A percentile compares a stretch with the other conserved stretches of the same genome.
Conservation (phyloP, 129 eudicot species). For the Pseudognaphalium luteoalbum region DNA sequence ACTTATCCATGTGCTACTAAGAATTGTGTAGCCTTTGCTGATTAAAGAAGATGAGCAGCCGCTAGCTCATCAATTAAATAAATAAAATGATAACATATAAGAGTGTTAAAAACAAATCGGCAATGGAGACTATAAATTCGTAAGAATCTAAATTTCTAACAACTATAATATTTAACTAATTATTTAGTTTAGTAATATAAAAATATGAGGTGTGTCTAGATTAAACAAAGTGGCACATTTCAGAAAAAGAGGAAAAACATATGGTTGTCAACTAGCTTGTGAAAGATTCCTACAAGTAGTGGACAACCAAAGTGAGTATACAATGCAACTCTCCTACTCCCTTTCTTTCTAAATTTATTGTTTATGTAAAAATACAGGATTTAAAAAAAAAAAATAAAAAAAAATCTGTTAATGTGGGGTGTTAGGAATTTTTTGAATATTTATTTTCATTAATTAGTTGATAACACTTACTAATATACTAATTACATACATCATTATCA, state of each 20-base stretch:
- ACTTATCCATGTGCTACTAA: neutral
- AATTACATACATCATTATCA: no score
- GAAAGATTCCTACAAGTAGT: neutral
- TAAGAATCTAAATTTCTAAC: neutral
- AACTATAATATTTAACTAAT: neutral
- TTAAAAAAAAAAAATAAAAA: no score
- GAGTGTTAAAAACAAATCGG: no score
- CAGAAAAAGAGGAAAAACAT: neutral
- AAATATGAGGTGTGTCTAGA: neutral
- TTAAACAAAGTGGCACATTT: neutral
- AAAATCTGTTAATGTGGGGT: neutral
- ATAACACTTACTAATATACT: no score
- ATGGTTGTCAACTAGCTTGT: neutral
- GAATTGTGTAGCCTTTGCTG: neutral
- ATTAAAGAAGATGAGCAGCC: neutral
- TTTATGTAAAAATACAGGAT: no score
- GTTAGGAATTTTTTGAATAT: neutral
- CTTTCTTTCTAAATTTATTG: no score
- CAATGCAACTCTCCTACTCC: neutral
- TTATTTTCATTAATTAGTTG: no score
- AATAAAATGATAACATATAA: no score
- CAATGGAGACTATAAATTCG: neutral
- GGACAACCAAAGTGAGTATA: neutral
- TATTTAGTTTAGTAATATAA: neutral
- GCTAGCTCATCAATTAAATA: neutral